These are phyloP conservation scores for Leccinum longicurvipes DNA, from an alignment of 768 basidiomycete genomes.

Conservation along the genomic window DNA sequence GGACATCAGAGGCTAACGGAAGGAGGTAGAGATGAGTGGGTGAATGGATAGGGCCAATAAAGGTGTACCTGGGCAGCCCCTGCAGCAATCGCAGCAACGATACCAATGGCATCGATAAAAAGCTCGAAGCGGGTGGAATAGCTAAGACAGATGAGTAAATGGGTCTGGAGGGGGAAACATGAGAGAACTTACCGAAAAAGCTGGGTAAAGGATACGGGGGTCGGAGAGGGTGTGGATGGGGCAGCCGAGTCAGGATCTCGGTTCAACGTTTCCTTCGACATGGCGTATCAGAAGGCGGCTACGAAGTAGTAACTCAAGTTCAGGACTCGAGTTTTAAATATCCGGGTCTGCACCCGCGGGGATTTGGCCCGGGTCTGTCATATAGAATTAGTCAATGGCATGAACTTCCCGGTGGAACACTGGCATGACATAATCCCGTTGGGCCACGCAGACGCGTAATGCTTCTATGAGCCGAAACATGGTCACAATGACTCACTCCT, in stretches of 20 bases:
- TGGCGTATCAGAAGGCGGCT: not conserved
- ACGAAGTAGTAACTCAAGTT: too few species aligned
- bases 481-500: too few species aligned
- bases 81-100: slow-evolving; percentile 69
- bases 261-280: not conserved
- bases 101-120: slow-evolving; percentile 62
- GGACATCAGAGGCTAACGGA: slow-evolving; percentile 65
- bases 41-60: not conserved
- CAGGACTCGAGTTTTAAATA: not conserved
- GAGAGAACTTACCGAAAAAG: slow-evolving; percentile 44
- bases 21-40: not conserved
- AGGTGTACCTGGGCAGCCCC: slow-evolving; percentile 72
- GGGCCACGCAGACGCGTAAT: too few species aligned
- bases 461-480: too few species aligned
- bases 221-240: slow-evolving; percentile 18
- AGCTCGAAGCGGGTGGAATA: slow-evolving; percentile 75
- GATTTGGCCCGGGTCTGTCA: too few species aligned
- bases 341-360: too few species aligned
- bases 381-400: too few species aligned
- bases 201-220: slow-evolving; percentile 41
- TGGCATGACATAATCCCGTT: too few species aligned
- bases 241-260: slow-evolving; percentile 24
- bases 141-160: slow-evolving; percentile 35
- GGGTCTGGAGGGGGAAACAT: not conserved
- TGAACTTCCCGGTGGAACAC: too few species aligned